Percentiles rank a stretch among this genome's conserved stretches.
Conservation (phyloP, 2,329 filamentous ascomycete genomes). For the Cytospora piceicola region DNA sequence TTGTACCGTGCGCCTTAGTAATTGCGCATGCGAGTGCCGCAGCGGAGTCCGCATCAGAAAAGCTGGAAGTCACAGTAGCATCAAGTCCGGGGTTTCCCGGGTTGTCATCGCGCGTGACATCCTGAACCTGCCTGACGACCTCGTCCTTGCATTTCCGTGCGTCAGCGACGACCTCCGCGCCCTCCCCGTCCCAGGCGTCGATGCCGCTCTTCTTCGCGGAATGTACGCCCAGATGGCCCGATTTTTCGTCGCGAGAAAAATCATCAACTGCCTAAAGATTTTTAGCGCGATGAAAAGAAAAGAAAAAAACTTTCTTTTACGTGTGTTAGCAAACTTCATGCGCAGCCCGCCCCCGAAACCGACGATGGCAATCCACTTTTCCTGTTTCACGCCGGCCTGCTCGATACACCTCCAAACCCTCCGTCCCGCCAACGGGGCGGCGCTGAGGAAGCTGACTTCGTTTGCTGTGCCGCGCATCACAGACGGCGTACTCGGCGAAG, state of each 20-base stretch:
- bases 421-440: conserved; percentile 58
- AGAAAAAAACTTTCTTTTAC: no score
- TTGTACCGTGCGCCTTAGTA: conserved; percentile 61
- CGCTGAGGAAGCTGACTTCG: conserved; percentile 51
- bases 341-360: conserved; percentile 56
- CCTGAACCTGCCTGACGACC: conserved; percentile 51
- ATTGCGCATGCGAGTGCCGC: conserved; percentile 57
- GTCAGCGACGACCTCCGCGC: conserved; percentile 58
- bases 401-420: conserved; percentile 54
- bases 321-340: no score
- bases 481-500: conserved; percentile 60
- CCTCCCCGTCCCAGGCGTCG: conserved; percentile 59
- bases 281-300: no score
- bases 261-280: no score
- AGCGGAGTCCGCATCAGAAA: conserved; percentile 56
- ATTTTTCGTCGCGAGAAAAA: no score
- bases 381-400: conserved; percentile 42
- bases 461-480: conserved; percentile 52
- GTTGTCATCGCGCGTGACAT: conserved; percentile 42
- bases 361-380: conserved; percentile 48
- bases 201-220: conserved; percentile 56
- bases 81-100: conserved; percentile 51
- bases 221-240: conserved; percentile 55
- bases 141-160: conserved; percentile 51
- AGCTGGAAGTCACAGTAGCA: conserved; percentile 55